Evolutionary conservation across 169 alveolate genomes (phyloP).

Genomic region (Plasmodium sp.): DNA sequence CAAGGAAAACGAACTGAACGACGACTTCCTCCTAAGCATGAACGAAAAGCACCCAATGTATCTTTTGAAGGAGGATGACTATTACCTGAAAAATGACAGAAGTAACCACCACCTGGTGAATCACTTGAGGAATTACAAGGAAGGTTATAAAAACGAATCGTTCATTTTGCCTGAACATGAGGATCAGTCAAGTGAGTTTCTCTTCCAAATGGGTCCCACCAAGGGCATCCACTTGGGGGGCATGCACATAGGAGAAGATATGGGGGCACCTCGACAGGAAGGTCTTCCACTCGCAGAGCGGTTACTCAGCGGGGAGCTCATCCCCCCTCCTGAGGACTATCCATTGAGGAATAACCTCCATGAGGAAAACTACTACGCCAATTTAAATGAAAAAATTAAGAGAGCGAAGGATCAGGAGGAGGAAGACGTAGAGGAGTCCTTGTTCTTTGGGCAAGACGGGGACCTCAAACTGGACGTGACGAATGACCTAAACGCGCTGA

Average conservation of each 20-base stretch:
- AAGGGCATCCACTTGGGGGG: neutral
- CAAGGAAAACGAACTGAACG: neutral
- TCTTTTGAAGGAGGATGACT: neutral
- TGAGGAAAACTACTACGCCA: constrained; percentile 18
- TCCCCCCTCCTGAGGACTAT: constrained; percentile 1
- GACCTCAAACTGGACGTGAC: constrained; percentile 1
- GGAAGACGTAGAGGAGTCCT: neutral
- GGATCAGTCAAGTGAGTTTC: neutral
- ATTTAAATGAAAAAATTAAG: constrained; percentile 7
- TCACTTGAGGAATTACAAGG: neutral
- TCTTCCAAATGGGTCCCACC: neutral
- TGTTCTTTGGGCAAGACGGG: neutral
- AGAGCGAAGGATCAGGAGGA: neutral
- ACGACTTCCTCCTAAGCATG: neutral
- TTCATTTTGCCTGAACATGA: neutral
- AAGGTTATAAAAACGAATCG: neutral
- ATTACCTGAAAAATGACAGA: neutral
- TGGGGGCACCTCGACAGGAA: neutral
- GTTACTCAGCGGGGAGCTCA: neutral
- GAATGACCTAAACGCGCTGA: constrained; percentile 23
- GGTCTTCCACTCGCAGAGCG: neutral
- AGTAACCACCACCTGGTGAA: neutral
- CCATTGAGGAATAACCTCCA: neutral
- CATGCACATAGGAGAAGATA: neutral
- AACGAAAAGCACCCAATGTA: neutral